Base-by-base conservation (phyloP, 306 rosid genomes). In the Prosopis cineraria region DNA sequence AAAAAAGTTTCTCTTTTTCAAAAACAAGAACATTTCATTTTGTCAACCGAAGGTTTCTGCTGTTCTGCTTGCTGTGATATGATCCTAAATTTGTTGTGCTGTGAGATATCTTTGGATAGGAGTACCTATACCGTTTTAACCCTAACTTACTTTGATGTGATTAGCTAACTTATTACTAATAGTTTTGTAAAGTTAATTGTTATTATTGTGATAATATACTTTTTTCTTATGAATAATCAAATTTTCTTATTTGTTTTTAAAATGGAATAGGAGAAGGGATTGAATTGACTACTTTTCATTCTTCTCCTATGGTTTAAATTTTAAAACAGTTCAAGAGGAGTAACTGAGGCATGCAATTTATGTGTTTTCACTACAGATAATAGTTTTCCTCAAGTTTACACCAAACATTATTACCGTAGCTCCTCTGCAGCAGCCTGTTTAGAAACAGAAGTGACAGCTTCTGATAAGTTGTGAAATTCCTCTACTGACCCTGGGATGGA, bases 401-500 rank as follows among this genome's bases (percentile, higher is more conserved):
- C 58, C 4, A n/a, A 50, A 53, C 22, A 22, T 20, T 14, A 3
- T 53, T 10, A 20, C 29, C 29, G 11, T 22, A 53, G 60, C 30
- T 22, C 60, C 1, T 53, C 14, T 20, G 60, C 29, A 22, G 60
- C 60, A 53, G 24, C 30, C 27, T 20, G 29, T 20, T 22, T 9
- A 7, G 14, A 53, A 3, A 20, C 60, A 10, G 60, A 53, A 8
- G 13, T 53, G 60, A 22, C 29, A 53, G 24, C 29, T 53, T 20
- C 22, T 53, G 64, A 27, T 58, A 27, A 59, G 34, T 29, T 70
- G 40, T 68, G 81, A 58, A 22, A 22, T 70, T 60, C 6, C 59
- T 24, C 10, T 5, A 14, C 41, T 70, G 31, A 25, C 65, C 55
- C 44, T 14, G 12, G 36, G 16, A 7, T 20, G 10, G 39, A 58